Evolutionary conservation across 176 grass and related monocot genomes (phyloP), one percentile per base, ranked within the genome.

Genomic region (Phoenix roebelenii): DNA sequence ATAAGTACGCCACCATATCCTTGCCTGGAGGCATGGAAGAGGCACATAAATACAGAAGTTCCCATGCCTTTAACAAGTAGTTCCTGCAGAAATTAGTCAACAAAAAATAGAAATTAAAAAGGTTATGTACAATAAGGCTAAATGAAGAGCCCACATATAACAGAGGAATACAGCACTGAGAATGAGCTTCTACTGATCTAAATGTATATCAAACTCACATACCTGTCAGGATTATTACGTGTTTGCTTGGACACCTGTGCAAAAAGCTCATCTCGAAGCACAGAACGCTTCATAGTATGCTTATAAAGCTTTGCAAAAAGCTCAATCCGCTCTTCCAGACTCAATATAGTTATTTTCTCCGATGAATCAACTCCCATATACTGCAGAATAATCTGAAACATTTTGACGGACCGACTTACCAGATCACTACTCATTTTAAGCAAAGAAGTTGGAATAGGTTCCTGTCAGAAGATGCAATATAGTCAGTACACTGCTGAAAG

Each of bases 1-100:
- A 93, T 69, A 98, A 81, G 66, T 98, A 98, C 74, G 81, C 94
- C 57, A 88, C 94, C 14, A 98, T 98, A 76, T 98, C 94, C 83
- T 98, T 98, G 71, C 88, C 93, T 63, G 94, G 94, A 29, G 94
- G 88, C 94, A 98, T 98, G 51, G 94, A 85, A 5, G 94, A 98
- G 63, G 94, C 81, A 55, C 94, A 98, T 23, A 98, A 79, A 78
- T 92, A 98, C 94, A 98, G 85, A 35, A 98, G 79, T 50, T 98
- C 94, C 94, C 94, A 98, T 74, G 85, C 81, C 89, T 85, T 77
- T 80, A 89, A 82, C 71, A 88, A 69, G 79, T 84, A 98, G 67
- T 76, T 72, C 71, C 93, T 98, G 76, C 49, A 49, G 51, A 22
- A 20, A 28, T 63, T 26, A 54, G 63, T 6, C 35, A 23, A 61